Evolutionary conservation across 208 protist genomes (phyloP).

Genomic region (Acanthamoeba divionensis): DNA sequence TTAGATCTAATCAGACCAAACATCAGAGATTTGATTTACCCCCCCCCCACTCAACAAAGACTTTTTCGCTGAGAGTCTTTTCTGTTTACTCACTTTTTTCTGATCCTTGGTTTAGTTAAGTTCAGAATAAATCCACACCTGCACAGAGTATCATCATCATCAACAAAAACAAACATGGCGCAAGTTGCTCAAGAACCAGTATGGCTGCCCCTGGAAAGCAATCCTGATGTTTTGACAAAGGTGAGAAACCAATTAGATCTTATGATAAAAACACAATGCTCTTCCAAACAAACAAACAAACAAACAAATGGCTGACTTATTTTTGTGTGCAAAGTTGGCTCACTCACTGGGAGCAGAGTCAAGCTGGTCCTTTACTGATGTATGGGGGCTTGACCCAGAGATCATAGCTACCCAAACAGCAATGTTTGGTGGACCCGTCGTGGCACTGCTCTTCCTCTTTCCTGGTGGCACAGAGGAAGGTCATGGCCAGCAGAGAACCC

Average conservation of each 20-base stretch:
- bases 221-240: constrained; percentile 29
- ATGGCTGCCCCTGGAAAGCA: constrained; percentile 36
- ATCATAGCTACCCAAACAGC: background rate
- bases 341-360: background rate
- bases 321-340: background rate
- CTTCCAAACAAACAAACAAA: background rate
- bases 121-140: background rate
- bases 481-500: too few relatives aligned
- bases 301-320: background rate
- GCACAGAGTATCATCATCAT: background rate
- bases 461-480: too few relatives aligned
- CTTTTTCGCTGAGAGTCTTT: too few relatives aligned
- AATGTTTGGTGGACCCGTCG: constrained; percentile 13
- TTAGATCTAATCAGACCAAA: too few relatives aligned
- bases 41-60: too few relatives aligned
- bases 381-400: constrained; percentile 24
- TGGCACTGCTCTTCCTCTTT: constrained; percentile 34
- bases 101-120: too few relatives aligned
- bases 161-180: background rate
- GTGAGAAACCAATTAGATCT: too few relatives aligned
- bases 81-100: too few relatives aligned
- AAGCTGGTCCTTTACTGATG: constrained; percentile 18
- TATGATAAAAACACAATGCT: too few relatives aligned
- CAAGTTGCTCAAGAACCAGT: background rate
- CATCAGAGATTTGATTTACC: too few relatives aligned